Evolutionary conservation across 75 land plant species (phyloP), one percentile per base, ranked within the genome.

Genomic region (Cunninghamia lanceolata): DNA sequence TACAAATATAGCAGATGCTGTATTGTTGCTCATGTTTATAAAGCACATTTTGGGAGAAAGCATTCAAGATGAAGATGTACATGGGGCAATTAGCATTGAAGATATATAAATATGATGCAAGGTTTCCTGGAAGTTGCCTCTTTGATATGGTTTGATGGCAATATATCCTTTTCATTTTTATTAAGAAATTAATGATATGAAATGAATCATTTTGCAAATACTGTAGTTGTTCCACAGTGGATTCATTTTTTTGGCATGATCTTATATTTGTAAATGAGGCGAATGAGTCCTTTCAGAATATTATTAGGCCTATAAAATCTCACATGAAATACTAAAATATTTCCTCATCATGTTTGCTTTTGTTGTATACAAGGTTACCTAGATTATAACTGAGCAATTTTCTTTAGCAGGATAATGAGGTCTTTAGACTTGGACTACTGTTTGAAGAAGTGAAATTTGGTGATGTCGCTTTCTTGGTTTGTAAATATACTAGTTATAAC

Each of bases 1-100:
- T 80, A 13, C 50, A 80, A 80, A 80, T 80, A n/a, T 43, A 45
- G 52, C 82, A 42, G 47, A 43, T 80, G 82, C 52, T 80, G 82
- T 80, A 80, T 80, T 43, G 47, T 80, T 43, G 14, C n/a, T 80
- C 47, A 45, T 80, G 14, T 28, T 80, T 28, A 42, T 80, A 45
- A 43, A 45, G 30, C 15, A 9, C 47, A 80, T 45, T 80, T 80
- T 80, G 82, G 82, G 50, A 80, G 50, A 25, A 77, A 40, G 38
- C n/a, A 39, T 40, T 77, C 9, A 45, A 45, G 30, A 80, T 28
- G 30, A 43, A 52, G 82, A 28, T 43, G n/a, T n/a, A 45, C 47
- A 80, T 77, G 43, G 82, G 82, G 30, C 46, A 45, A 8, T 38
- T 77, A 28, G 42, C 28, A 43, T 28, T 80, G n/a, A 19, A 45